Evolutionary conservation across 768 basidiomycete species (phyloP).

Genomic region (Xerocomellus chrysenteron): DNA sequence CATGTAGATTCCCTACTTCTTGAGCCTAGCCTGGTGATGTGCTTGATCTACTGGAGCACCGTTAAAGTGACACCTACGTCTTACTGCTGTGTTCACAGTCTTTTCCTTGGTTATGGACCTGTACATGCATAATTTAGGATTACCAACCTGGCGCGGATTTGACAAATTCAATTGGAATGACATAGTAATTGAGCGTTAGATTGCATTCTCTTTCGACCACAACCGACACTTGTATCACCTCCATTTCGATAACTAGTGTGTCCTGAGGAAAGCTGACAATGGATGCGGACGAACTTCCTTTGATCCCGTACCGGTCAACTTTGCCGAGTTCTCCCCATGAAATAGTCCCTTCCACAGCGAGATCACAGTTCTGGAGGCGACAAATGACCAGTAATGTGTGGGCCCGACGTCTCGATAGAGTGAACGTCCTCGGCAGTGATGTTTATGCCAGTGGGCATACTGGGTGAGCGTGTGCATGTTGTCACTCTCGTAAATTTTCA

Average conservation of each 20-base stretch:
- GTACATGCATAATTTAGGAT: not conserved
- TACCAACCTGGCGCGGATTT: not conserved
- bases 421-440: conserved; percentile 68
- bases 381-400: conserved; percentile 25
- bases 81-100: not conserved
- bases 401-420: conserved; percentile 52
- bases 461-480: conserved; percentile 46
- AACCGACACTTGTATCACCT: not conserved
- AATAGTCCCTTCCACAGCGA: conserved; percentile 22
- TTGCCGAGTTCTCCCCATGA: conserved; percentile 2
- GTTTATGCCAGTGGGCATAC: conserved; percentile 53
- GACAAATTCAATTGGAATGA: not conserved
- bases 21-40: not conserved
- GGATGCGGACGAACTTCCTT: conserved; percentile 7
- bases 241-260: not conserved
- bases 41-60: conserved; percentile 14
- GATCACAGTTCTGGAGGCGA: conserved; percentile 21
- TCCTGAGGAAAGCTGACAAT: conserved; percentile 6
- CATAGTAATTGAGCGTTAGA: not conserved
- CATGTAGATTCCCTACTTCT: not conserved
- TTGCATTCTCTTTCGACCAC: not conserved
- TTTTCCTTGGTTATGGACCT: not conserved
- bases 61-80: not conserved
- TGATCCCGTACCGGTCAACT: conserved; percentile 3
- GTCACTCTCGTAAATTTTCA: not conserved